Percentiles rank a stretch among this genome's conserved stretches.
These are phyloP conservation scores for Noccaea caerulescens DNA, from an alignment of 345 rosid species.

Conservation along the genomic window DNA sequence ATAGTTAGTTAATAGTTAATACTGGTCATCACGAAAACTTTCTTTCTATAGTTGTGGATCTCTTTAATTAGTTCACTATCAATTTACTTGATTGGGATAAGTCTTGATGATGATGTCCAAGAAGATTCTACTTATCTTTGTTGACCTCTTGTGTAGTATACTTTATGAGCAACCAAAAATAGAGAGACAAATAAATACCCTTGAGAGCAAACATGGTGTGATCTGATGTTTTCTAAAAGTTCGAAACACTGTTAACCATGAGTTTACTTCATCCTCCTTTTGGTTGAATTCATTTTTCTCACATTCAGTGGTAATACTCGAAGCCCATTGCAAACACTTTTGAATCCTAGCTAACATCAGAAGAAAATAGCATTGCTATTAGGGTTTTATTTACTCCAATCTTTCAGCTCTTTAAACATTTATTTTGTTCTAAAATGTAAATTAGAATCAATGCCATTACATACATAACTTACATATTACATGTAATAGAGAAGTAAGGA, in stretches of 20 bases:
- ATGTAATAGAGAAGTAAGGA: constrained; percentile 9
- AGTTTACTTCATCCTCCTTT: not conserved
- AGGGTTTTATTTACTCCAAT: not conserved
- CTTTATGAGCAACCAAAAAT: constrained; percentile 16
- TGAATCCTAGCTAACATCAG: not conserved
- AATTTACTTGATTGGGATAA: not conserved
- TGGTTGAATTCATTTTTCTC: not conserved
- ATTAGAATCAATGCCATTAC: too few relatives aligned
- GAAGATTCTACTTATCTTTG: constrained; percentile 1
- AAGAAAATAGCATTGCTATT: not conserved
- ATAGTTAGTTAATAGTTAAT: not conserved
- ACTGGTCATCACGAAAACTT: not conserved
- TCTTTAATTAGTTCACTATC: not conserved
- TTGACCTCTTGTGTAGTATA: constrained; percentile 17
- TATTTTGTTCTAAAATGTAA: not conserved
- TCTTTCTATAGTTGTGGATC: too few relatives aligned
- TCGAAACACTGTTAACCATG: not conserved
- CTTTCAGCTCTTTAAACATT: not conserved
- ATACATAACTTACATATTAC: constrained; percentile 7
- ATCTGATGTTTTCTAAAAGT: constrained; percentile 11
- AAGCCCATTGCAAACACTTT: not conserved
- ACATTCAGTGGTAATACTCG: not conserved
- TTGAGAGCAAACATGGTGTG: not conserved
- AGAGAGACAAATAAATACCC: constrained; percentile 1
- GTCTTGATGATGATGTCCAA: not conserved